Percentiles rank a stretch among this genome's conserved stretches.
phyloP scores from a whole-genome alignment of 495 filamentous ascomycete genomes.

The Talaromyces liani region DNA sequence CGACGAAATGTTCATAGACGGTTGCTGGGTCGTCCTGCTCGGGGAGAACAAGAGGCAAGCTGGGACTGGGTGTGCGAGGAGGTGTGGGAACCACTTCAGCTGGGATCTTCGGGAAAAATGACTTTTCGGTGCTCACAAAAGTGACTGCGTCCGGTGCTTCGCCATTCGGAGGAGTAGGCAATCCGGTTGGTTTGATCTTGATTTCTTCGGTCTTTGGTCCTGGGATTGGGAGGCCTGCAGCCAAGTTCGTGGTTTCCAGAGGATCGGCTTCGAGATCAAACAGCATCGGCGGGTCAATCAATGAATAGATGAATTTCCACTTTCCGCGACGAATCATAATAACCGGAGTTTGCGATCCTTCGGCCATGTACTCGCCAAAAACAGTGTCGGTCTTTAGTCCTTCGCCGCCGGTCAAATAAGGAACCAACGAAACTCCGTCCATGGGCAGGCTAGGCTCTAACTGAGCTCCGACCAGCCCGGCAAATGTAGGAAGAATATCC shows the following conservation, averaged over 20 bases:
- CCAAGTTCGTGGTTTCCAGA: conserved; percentile 64
- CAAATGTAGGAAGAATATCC: conserved; percentile 79
- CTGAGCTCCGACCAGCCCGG: conserved; percentile 63
- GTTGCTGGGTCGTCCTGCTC: conserved; percentile 36
- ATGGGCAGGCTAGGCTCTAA: conserved; percentile 59
- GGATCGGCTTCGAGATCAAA: conserved; percentile 70
- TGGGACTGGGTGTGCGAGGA: conserved; percentile 34
- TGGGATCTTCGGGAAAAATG: conserved; percentile 24
- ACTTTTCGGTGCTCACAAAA: conserved; percentile 18
- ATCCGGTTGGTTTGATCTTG: conserved; percentile 15
- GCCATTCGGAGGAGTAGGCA: conserved; percentile 30
- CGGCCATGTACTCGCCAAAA: conserved; percentile 82
- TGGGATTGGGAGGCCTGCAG: conserved; percentile 28
- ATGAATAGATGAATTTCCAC: conserved; percentile 80
- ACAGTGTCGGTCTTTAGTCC: conserved; percentile 59
- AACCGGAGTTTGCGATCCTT: conserved; percentile 77
- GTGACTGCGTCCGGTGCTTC: neutral
- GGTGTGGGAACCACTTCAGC: conserved; percentile 25
- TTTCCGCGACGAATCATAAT: conserved; percentile 81
- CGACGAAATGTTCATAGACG: conserved; percentile 49
- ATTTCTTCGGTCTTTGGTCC: conserved; percentile 9
- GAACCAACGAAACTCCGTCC: conserved; percentile 67
- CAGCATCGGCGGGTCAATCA: conserved; percentile 71
- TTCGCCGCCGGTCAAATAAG: conserved; percentile 56
- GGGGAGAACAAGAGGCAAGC: conserved; percentile 22